Evolutionary conservation across 2,329 filamentous ascomycete genomes (phyloP), one percentile per base, ranked within the genome.

Genomic region (Ilyonectria mors-panacis): DNA sequence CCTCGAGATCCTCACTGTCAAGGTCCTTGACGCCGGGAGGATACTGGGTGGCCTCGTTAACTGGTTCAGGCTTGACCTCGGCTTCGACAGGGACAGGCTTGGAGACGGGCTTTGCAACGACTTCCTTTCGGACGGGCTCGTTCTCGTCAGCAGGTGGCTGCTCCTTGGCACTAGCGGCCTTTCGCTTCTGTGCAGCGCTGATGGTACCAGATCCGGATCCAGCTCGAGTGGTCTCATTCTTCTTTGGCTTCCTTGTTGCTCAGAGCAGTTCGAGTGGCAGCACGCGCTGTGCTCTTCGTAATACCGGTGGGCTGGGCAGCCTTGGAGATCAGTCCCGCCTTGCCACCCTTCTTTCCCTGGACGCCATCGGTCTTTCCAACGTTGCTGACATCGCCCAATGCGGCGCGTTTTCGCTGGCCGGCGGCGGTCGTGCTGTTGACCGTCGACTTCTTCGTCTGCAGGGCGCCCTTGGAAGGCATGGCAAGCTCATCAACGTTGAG

Each of bases 341-440:
- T 92, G 78, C 85, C 86, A 45, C 85, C 83, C 86, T 97, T 97
- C 87, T 97, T 97, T 73, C 87, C 89, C 63, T 93, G 92, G 69
- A 86, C 84, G 6, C 82, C 86, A 60, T 93, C 93, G 54, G 88
- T 87, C 81, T 98, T 98, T 76, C 90, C 90, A 70, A 97, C 92
- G 84, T 99, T 99, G 88, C 94, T 98, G 75, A 98, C 93, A 85
- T 99, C 96, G 65, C 93, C 94, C 42, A 99, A 88, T 55, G 94
- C 95, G 75, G 92, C 89, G 78, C 96, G 94, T 85, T 93, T 96
- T 78, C 92, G 88, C 64, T 81, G 80, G 54, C 76, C 78, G 67
- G 85, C 86, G 54, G 86, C 81, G 76, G 85, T 81, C 58, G 85
- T 83, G 64, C 81, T 80, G 73, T 82, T 85, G 55, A 84, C 80